Base-by-base conservation (phyloP, 2,329 filamentous ascomycete species). In the Nothopassalora personata region DNA sequence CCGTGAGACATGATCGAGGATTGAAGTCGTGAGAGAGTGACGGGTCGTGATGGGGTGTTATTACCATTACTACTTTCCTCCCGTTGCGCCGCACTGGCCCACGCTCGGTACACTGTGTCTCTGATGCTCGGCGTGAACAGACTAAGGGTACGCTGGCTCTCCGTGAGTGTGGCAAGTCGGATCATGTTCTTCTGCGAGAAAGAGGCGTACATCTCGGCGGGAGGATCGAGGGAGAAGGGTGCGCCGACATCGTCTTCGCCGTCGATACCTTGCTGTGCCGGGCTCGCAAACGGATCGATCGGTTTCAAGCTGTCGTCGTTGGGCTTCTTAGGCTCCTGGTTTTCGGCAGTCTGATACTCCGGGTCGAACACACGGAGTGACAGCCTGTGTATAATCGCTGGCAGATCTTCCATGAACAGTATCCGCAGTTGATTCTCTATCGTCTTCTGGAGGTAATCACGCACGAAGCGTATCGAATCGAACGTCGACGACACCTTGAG, bases 401-500 rank as follows among this genome's bases (percentile, higher is more conserved):
- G 94, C 27, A 99, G 77, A 73, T 99, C 94, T 64, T 99, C 93
- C 91, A 97, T 97, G 81, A 99, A 96, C 65, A 99, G 73, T 56
- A 92, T 91, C 31, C 94, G 87, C 61, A 99, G 77, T 74, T 97
- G 94, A 54, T 85, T 89, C 76, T 99, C 94, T 68, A 99, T 99
- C 61, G 93, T 96, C 73, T 90, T 89, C 72, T 99, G 94, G 58
- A 99, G 79, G 74, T 97, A 97, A 74, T 99, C 92, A 67, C 94
- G 88, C 63, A 99, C 94, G 71, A 99, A 99, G 48, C 94, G 93
- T 70, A 99, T 99, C 11, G 93, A 96, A 78, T 99, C 94, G 75
- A 99, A 99, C 48, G 94, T 99, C 66, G 93, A 97, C 0, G 93
- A 97, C 66, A 99, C 94, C 79, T 97, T 97, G 70, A 99, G 86